These are phyloP conservation scores for Corchorus capsularis DNA, from an alignment of 345 rosid species.

Conservation along the genomic window DNA sequence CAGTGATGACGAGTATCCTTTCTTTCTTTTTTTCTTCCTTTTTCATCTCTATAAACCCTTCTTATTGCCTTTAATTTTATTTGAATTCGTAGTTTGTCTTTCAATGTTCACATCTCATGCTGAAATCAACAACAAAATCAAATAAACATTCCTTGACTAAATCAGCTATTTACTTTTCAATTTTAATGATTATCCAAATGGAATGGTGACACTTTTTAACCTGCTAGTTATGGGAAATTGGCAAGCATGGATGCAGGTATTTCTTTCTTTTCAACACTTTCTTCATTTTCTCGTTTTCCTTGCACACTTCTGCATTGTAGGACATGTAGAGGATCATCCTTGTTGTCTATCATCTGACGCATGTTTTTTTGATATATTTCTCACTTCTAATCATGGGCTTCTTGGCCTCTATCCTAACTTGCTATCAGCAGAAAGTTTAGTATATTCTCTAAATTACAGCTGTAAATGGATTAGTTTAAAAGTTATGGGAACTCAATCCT, in stretches of 20 bases:
- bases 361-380: constrained; percentile 3
- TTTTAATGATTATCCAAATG: constrained; percentile 96
- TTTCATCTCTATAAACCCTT: constrained; percentile 1
- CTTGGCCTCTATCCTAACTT: neutral
- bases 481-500: neutral
- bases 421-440: neutral
- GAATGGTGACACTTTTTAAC: constrained; percentile 96
- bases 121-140: neutral
- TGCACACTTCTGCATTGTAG: constrained; percentile 1
- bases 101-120: neutral
- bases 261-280: neutral
- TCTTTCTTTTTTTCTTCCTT: neutral
- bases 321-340: neutral
- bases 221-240: constrained; percentile 88
- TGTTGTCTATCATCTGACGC: neutral
- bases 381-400: neutral
- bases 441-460: neutral
- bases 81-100: neutral
- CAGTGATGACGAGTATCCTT: constrained; percentile 87
- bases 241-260: constrained; percentile 98
- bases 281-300: constrained; percentile 1
- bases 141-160: constrained; percentile 47
- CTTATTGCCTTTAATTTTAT: neutral
- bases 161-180: constrained; percentile 80
- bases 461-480: neutral